Base-by-base conservation (phyloP, 371 early-diverging fungal genomes). In the Smittium culicis region DNA sequence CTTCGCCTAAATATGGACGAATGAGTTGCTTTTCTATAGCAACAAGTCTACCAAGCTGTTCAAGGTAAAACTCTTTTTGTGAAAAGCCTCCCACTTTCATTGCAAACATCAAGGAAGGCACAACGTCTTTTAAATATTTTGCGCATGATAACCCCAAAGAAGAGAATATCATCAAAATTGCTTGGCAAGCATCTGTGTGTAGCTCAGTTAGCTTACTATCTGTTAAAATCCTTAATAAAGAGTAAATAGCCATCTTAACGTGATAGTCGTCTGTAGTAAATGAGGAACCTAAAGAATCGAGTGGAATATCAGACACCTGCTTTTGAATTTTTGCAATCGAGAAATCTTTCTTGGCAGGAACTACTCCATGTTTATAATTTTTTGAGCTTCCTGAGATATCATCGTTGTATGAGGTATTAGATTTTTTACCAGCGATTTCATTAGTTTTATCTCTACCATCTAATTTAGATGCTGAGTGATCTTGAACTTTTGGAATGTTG, bases 81-180 rank as follows among this genome's bases (percentile, higher is more conserved):
- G 72, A 74, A 2, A 71, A 66, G 11, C 81, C 84, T 34, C 82
- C 80, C 0, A 70, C 66, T 1, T 75, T 66, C 82, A 86, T 82
- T 67, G 86, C 84, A 60, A 54, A 56, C 58, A 69, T 69, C 14
- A 78, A 65, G 1, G 73, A 73, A 20, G 74, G 70, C 61, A 78
- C 57, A 28, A 80, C 81, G 68, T 81, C 80, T 24, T 80, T 74
- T 64, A 88, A 69, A 66, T 81, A 85, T 29, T 79, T 79, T 14
- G 81, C 83, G 69, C 86, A 83, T 54, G 79, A 82, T 14, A 78
- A 66, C 1, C 93, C 91, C 27, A 94, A 79, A 0, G 94, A 89
- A 62, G 90, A 88, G 79, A 96, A 96, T 55, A 96, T 92, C 64
- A 87, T 86, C 84, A 94, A 88, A 68, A 96, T 86, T 28, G 96